Conservation (phyloP, 2,329 filamentous ascomycete genomes). For the Cercospora citrullina region DNA sequence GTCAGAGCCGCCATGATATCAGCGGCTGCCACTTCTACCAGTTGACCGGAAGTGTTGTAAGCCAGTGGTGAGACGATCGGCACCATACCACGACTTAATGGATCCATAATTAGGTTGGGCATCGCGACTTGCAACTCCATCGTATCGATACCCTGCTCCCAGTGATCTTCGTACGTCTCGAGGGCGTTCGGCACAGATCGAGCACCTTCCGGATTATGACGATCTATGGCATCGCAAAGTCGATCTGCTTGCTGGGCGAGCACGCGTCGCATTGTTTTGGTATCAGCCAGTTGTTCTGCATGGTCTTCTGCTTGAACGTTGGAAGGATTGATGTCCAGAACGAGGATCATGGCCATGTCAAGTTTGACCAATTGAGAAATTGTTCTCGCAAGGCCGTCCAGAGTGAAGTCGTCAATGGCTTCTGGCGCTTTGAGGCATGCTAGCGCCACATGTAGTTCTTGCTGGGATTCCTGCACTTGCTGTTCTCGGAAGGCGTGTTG, state of each 20-base stretch:
- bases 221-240: slow-evolving; percentile 72
- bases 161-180: slow-evolving; percentile 32
- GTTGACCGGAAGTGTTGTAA: slow-evolving; percentile 55
- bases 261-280: slow-evolving; percentile 25
- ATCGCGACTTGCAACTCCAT: slow-evolving; percentile 44
- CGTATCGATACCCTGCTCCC: slow-evolving; percentile 20
- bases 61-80: slow-evolving; percentile 68
- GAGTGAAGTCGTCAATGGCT: slow-evolving; percentile 63
- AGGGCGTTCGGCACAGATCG: slow-evolving; percentile 65
- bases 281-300: slow-evolving; percentile 12
- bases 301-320: slow-evolving; percentile 17
- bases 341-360: slow-evolving; percentile 77
- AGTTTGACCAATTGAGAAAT: slow-evolving; percentile 79
- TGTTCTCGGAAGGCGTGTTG: slow-evolving; percentile 45
- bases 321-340: slow-evolving; percentile 67
- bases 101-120: slow-evolving; percentile 59
- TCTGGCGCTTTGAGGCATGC: slow-evolving; percentile 80
- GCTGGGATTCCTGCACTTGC: slow-evolving; percentile 35
- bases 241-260: slow-evolving; percentile 65
- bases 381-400: slow-evolving; percentile 78
- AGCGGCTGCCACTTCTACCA: slow-evolving; percentile 54
- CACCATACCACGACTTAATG: slow-evolving; percentile 67
- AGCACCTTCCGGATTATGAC: slow-evolving; percentile 66
- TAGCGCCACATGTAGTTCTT: slow-evolving; percentile 72
- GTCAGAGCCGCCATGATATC: slow-evolving; percentile 76